Evolutionary conservation across 331 rosid species (phyloP).

Genomic region (Quercus phellos): DNA sequence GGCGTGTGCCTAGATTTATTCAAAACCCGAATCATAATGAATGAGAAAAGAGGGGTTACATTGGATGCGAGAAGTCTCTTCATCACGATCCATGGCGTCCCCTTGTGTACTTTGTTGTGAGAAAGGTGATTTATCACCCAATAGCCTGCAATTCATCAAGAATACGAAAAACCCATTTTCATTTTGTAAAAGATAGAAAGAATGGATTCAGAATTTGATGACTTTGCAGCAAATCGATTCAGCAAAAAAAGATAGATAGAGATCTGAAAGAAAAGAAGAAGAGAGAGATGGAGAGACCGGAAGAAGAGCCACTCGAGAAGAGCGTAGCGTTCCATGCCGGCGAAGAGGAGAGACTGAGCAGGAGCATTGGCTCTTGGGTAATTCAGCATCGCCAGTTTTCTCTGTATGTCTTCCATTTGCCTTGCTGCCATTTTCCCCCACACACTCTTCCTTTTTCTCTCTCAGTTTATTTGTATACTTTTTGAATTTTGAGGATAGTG

Average conservation of each 20-base stretch:
- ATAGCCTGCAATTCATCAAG: constrained; percentile 38
- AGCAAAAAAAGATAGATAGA: background rate
- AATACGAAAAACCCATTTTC: background rate
- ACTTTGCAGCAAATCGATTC: background rate
- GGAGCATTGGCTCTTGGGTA: constrained; percentile 88
- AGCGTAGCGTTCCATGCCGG: constrained; percentile 96
- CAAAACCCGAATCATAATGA: background rate
- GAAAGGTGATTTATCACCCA: constrained; percentile 92
- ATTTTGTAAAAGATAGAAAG: background rate
- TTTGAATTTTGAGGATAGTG: no score
- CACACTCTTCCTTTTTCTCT: no score
- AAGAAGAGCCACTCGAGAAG: constrained; percentile 98
- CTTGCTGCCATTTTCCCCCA: constrained; percentile 52
- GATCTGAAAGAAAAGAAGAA: background rate
- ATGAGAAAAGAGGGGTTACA: constrained; percentile 32
- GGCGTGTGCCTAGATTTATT: no score
- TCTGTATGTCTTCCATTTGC: constrained; percentile 94
- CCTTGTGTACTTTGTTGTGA: constrained; percentile 81
- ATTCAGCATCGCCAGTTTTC: constrained; percentile 60
- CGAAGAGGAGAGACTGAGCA: constrained; percentile 87
- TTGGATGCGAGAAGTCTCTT: constrained; percentile 87
- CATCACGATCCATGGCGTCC: constrained; percentile 76
- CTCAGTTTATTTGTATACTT: no score
- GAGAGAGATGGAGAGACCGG: constrained; percentile 35
- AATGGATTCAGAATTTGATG: background rate